A percentile compares a stretch with the other conserved stretches of the same genome.
phyloP scores from a whole-genome alignment of 83 land plant species.

The Picea abies region DNA sequence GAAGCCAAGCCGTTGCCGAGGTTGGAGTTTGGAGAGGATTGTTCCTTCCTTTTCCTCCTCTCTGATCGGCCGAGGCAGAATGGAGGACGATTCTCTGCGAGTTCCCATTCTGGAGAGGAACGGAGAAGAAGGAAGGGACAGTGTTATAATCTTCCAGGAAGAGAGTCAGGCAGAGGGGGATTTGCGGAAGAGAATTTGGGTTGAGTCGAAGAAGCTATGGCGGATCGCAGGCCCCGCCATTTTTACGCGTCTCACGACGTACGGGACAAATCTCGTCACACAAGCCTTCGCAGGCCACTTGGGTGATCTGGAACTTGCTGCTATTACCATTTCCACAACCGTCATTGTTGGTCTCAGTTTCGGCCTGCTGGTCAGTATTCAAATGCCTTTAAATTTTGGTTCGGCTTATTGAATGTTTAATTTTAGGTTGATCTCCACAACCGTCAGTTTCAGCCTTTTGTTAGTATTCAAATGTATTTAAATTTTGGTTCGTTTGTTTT shows the following conservation, averaged over 20 bases:
- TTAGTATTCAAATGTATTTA: too few species aligned
- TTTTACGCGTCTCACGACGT: conserved; percentile 49
- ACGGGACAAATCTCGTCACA: conserved; percentile 50
- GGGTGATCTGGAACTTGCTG: conserved; percentile 64
- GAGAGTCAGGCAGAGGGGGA: not conserved
- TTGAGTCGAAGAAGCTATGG: conserved; percentile 66
- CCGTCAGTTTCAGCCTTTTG: too few species aligned
- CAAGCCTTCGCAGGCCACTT: conserved; percentile 72
- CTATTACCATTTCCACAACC: conserved; percentile 53
- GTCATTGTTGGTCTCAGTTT: conserved; percentile 66
- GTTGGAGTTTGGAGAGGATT: not conserved
- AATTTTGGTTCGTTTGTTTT: too few species aligned
- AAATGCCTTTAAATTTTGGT: too few species aligned
- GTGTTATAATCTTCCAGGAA: not conserved
- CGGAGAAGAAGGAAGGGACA: not conserved
- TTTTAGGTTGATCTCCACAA: too few species aligned
- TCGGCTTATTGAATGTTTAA: too few species aligned
- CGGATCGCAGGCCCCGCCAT: conserved; percentile 60
- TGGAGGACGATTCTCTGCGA: not conserved
- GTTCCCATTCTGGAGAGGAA: not conserved
- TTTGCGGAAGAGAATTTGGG: conserved; percentile 25
- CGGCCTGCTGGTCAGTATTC: conserved; percentile 44
- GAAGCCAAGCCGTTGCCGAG: too few species aligned
- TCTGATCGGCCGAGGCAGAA: not conserved
- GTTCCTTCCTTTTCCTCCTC: not conserved